A percentile compares a stretch with the other conserved stretches of the same genome.
phyloP scores from a whole-genome alignment of 495 filamentous ascomycete species.

The Durotheca rogersii region DNA sequence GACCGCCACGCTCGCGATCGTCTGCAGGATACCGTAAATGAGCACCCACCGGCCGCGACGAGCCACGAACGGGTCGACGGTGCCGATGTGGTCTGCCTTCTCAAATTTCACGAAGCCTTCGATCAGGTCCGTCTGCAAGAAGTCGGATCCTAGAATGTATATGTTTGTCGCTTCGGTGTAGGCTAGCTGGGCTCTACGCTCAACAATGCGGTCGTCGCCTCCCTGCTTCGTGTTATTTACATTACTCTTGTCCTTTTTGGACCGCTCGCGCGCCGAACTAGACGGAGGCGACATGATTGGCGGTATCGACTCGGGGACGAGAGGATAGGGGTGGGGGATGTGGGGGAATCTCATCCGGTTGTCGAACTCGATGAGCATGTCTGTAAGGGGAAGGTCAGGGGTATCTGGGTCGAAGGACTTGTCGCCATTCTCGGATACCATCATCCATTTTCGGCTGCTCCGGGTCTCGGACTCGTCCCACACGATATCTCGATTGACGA shows the following conservation, averaged over 20 bases:
- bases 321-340: constrained; percentile 68
- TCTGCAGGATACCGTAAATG: constrained; percentile 71
- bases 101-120: constrained; percentile 66
- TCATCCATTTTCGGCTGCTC: constrained; percentile 60
- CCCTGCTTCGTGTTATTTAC: constrained; percentile 19
- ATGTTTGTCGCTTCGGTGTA: constrained; percentile 71
- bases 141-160: constrained; percentile 58
- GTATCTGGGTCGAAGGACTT: constrained; percentile 61
- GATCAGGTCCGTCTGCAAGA: constrained; percentile 55
- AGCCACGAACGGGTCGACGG: constrained; percentile 57
- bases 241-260: constrained; percentile 39
- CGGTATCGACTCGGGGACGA: constrained; percentile 57
- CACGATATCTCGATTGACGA: constrained; percentile 66
- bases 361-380: constrained; percentile 68
- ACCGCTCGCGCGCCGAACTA: constrained; percentile 28
- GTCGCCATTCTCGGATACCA: constrained; percentile 53
- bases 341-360: constrained; percentile 62
- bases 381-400: constrained; percentile 61
- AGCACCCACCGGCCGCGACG: constrained; percentile 71
- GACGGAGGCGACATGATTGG: constrained; percentile 28
- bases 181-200: constrained; percentile 57
- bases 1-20: constrained; percentile 65
- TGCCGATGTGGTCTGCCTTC: constrained; percentile 52
- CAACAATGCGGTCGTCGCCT: constrained; percentile 35
- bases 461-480: constrained; percentile 63